These are phyloP conservation scores for Wallacemonas sp. DNA, from an alignment of 208 protist species.

Conservation along the genomic window DNA sequence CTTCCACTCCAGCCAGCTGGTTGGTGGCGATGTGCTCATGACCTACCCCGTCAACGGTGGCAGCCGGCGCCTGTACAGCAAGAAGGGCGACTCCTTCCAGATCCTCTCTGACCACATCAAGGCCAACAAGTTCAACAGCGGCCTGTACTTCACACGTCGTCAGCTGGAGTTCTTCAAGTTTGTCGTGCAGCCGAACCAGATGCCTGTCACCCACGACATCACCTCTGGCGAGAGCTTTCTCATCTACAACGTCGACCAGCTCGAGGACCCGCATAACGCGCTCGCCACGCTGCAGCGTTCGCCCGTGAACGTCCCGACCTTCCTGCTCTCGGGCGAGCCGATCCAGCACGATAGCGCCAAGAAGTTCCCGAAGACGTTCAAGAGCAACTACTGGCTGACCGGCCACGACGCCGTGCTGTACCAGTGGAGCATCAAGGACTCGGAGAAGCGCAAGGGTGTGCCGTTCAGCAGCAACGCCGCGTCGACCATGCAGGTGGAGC, in stretches of 20 bases:
- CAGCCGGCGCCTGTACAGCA: slow-evolving; percentile 74
- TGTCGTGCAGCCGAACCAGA: slow-evolving; percentile 54
- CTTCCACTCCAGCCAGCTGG: slow-evolving; percentile 81
- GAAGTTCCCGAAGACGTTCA: slow-evolving; percentile 73
- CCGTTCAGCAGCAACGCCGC: slow-evolving; percentile 49
- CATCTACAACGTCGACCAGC: slow-evolving; percentile 89
- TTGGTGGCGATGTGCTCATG: slow-evolving; percentile 71
- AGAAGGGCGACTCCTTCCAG: slow-evolving; percentile 57
- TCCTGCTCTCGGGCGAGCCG: slow-evolving; percentile 81
- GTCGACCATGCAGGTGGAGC: slow-evolving; percentile 67
- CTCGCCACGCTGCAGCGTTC: slow-evolving; percentile 81
- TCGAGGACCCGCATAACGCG: slow-evolving; percentile 82
- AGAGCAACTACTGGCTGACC: slow-evolving; percentile 89
- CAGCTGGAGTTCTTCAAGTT: slow-evolving; percentile 89
- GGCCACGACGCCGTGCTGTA: slow-evolving; percentile 85
- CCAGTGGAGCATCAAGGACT: slow-evolving; percentile 86
- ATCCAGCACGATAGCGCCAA: slow-evolving; percentile 71
- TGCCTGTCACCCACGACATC: slow-evolving; percentile 70
- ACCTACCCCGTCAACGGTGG: slow-evolving; percentile 76
- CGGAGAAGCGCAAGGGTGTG: slow-evolving; percentile 78
- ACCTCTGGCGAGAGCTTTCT: slow-evolving; percentile 68
- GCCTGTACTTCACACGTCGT: slow-evolving; percentile 84
- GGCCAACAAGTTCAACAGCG: slow-evolving; percentile 85
- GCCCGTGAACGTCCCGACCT: slow-evolving; percentile 77
- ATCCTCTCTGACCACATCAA: slow-evolving; percentile 75